Percentiles rank a stretch among this genome's conserved stretches.
Evolutionary conservation across 352 stramenopile genomes (phyloP).

Genomic region (Peronospora farinosa): DNA sequence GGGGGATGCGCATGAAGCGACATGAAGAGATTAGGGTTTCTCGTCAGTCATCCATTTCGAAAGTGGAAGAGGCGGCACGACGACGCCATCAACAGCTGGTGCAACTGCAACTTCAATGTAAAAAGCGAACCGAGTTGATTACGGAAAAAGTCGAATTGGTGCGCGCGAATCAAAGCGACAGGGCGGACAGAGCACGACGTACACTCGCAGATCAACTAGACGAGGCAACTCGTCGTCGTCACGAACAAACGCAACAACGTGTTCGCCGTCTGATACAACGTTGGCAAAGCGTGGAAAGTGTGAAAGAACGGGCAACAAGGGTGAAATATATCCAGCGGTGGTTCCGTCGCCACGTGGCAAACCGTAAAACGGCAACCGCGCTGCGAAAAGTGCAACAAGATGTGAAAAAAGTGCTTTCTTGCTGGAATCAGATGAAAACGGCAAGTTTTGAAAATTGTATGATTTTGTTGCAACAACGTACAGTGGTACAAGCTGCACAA

Average conservation of each 20-base stretch:
- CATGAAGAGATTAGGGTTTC: constrained; percentile 34
- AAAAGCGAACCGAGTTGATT: constrained; percentile 38
- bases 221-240: constrained; percentile 40
- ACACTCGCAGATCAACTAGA: constrained; percentile 43
- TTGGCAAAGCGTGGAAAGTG: constrained; percentile 60
- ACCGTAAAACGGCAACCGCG: constrained; percentile 33
- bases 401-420: constrained; percentile 34
- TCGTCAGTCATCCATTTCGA: constrained; percentile 32
- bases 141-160: constrained; percentile 50
- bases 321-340: constrained; percentile 75
- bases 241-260: constrained; percentile 48
- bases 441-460: constrained; percentile 58
- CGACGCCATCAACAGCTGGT: constrained; percentile 40
- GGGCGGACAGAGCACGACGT: constrained; percentile 31
- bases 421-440: constrained; percentile 36
- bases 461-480: constrained; percentile 48
- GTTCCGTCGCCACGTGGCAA: constrained; percentile 48
- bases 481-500: constrained; percentile 46
- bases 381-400: constrained; percentile 33
- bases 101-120: constrained; percentile 41
- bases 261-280: constrained; percentile 43
- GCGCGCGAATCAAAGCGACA: constrained; percentile 37
- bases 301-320: constrained; percentile 52
- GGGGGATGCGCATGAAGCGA: constrained; percentile 44
- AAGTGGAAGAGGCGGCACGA: constrained; percentile 40